Base-by-base conservation (phyloP, 2,329 filamentous ascomycete species). In the Aspergillus latus region DNA sequence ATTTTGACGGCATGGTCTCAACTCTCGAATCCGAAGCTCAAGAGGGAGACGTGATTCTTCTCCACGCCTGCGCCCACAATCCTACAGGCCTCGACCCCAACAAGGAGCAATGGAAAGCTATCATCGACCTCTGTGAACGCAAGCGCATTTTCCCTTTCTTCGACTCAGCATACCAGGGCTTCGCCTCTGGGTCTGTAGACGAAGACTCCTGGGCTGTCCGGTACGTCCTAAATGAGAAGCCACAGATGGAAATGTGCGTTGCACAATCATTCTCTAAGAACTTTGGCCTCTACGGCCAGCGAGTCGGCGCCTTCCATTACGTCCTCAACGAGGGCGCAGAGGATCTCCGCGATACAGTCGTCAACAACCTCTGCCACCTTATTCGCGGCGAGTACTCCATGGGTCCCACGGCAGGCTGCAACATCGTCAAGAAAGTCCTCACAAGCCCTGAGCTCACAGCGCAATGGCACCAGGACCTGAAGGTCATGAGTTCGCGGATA, bases 41-140 rank as follows among this genome's bases (percentile, higher is more conserved):
- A 7, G 85, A 91, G 52, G 86, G 86, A 64, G 92, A 90, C 72
- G 85, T 96, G 70, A 86, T 97, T 69, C 83, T 97, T 39, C 84
- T 97, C 40, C 94, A 97, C 76, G 90, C 92, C 58, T 99, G 94
- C 72, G 94, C 94, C 15, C 93, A 97, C 81, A 99, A 99, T 79
- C 93, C 93, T 29, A 99, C 94, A 1, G 93, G 94, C 56, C 90
- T 97, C 60, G 93, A 99, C 76, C 92, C 92, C 7, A 95, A 89
- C 45, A 82, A 88, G 65, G 89, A 92, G 56, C 93, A 99, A 78
- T 99, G 93, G 93, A 88, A 88, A 74, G 84, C 92, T 76, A 85
- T 97, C 57, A 90, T 92, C 48, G 77, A 82, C 40, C 73, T 97
- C 39, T 87, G 96, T 72, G 84, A 84, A 68, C 76, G 84, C 69